Conservation (phyloP, 768 basidiomycete genomes). For the Tylopilus subfusipes region DNA sequence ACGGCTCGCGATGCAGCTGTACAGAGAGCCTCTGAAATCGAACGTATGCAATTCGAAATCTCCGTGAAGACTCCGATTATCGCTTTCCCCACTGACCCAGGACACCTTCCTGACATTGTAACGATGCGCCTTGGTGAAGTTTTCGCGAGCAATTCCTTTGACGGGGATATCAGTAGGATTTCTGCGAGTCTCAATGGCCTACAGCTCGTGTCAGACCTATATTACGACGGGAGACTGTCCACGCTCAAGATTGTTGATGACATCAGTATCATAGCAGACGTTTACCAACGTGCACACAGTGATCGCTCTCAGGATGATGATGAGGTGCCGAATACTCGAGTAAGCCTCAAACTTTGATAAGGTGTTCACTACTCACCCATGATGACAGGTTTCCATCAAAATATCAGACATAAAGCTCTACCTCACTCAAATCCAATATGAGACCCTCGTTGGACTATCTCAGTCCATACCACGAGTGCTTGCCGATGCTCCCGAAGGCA, state of each 20-base stretch:
- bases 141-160: conserved; percentile 71
- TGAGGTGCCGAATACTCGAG: conserved; percentile 71
- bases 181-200: conserved; percentile 79
- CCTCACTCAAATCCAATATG: conserved; percentile 82
- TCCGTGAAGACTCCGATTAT: conserved; percentile 90
- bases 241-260: conserved; percentile 88
- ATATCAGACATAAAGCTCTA: conserved; percentile 83
- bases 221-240: conserved; percentile 44
- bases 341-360: conserved; percentile 30
- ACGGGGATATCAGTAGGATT: conserved; percentile 52
- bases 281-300: conserved; percentile 59
- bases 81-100: conserved; percentile 72
- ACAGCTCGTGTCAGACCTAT: conserved; percentile 70
- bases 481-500: conserved; percentile 43
- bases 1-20: conserved; percentile 91
- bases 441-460: conserved; percentile 60
- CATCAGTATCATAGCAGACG: conserved; percentile 67
- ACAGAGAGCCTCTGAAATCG: conserved; percentile 89
- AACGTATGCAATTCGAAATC: conserved; percentile 90
- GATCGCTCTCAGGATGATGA: conserved; percentile 50
- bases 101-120: conserved; percentile 61
- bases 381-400: conserved; percentile 56
- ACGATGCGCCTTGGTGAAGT: conserved; percentile 88
- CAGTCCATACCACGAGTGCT: conserved; percentile 69
- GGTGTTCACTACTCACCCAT: conserved; percentile 2